Percentiles rank a stretch among this genome's conserved stretches.
These are phyloP conservation scores for Termitomyces sp. DNA, from an alignment of 768 basidiomycete genomes.

Conservation along the genomic window DNA sequence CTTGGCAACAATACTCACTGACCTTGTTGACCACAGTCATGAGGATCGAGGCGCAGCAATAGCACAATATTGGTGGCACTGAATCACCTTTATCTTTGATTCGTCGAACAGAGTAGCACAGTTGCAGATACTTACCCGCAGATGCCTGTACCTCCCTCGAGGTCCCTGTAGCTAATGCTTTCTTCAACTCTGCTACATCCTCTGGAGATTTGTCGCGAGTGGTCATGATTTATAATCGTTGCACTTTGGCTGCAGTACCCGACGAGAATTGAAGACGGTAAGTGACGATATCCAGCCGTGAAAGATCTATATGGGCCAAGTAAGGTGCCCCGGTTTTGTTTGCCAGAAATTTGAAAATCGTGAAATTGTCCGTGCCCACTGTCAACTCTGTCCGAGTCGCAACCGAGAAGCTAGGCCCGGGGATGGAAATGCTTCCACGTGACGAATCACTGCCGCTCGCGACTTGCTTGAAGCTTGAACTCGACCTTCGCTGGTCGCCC, in stretches of 20 bases:
- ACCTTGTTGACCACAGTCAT: conserved; percentile 99
- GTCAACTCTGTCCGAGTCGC: neutral
- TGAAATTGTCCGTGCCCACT: neutral
- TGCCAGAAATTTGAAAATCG: conserved; percentile 1
- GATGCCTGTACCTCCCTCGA: conserved; percentile 27
- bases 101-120: neutral
- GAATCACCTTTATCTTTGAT: neutral
- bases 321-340: neutral
- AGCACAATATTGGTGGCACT: conserved; percentile 84
- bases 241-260: neutral
- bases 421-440: neutral
- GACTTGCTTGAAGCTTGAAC: too few relatives aligned
- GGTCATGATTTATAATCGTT: conserved; percentile 11
- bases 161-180: conserved; percentile 35
- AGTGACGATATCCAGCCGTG: neutral
- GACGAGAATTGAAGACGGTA: neutral
- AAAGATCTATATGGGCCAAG: neutral
- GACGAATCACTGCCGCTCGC: neutral
- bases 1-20: conserved; percentile 15
- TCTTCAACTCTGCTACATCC: conserved; percentile 33
- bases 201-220: conserved; percentile 17
- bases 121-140: conserved; percentile 20
- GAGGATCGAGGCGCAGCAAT: conserved; percentile 89
- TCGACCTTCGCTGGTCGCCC: neutral
- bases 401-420: neutral